Percentiles rank a stretch among this genome's conserved stretches.
phyloP scores from a whole-genome alignment of 768 basidiomycete species.

The Phaeotremella skinneri region DNA sequence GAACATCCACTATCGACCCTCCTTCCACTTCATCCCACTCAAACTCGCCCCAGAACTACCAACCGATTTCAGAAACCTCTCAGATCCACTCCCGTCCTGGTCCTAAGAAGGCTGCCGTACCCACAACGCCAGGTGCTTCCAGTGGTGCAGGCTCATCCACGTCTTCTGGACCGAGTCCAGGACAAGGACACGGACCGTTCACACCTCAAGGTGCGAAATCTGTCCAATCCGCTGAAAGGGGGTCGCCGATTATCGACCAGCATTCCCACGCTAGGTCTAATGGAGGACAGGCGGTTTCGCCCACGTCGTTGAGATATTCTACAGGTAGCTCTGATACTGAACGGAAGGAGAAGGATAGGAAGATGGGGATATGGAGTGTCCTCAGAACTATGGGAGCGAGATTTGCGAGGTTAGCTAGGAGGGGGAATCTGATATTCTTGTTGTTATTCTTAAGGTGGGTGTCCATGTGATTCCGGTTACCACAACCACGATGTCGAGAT shows the following conservation, averaged over 20 bases:
- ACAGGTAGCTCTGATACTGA: not conserved
- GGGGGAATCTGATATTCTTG: constrained; percentile 47
- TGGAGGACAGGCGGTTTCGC: no score
- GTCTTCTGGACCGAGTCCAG: not conserved
- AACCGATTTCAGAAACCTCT: no score
- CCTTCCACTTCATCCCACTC: not conserved
- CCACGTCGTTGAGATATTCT: no score
- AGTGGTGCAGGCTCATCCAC: not conserved
- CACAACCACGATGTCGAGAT: not conserved
- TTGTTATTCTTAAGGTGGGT: constrained; percentile 47
- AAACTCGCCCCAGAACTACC: not conserved
- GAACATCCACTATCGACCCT: no score
- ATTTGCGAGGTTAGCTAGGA: constrained; percentile 30
- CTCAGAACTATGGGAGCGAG: constrained; percentile 35
- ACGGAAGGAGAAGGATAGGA: not conserved
- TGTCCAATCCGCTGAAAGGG: not conserved
- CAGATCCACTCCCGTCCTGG: no score
- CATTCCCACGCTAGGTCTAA: not conserved
- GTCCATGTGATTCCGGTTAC: not conserved
- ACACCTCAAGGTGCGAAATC: not conserved
- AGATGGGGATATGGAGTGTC: constrained; percentile 15
- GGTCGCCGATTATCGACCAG: not conserved
- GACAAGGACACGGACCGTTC: not conserved
- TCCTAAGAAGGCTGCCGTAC: no score
- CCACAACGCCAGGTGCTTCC: no score